phyloP scores from a whole-genome alignment of 2,329 filamentous ascomycete genomes.

The Fusarium sp. region DNA sequence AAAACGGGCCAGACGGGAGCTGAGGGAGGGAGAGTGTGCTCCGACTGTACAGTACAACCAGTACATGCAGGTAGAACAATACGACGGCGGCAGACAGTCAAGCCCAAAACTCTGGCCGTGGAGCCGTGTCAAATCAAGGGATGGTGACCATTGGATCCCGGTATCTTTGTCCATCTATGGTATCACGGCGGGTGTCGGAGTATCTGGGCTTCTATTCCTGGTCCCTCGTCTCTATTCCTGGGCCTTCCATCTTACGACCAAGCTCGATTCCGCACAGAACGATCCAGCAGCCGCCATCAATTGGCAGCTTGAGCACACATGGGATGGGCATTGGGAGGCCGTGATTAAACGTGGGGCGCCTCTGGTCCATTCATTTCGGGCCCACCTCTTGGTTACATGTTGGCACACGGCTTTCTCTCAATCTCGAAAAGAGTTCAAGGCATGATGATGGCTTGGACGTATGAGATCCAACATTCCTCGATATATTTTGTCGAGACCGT shows the following conservation, averaged over 20 bases:
- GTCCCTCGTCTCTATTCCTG: background rate
- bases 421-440: constrained; percentile 6
- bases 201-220: constrained; percentile 14
- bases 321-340: constrained; percentile 22
- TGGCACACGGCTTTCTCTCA: background rate
- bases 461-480: constrained; percentile 3
- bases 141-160: constrained; percentile 33
- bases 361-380: constrained; percentile 41
- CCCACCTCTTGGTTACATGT: constrained; percentile 11
- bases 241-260: background rate
- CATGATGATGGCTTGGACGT: constrained; percentile 19
- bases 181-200: constrained; percentile 14
- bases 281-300: constrained; percentile 5
- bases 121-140: constrained; percentile 22
- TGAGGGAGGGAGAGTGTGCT: background rate
- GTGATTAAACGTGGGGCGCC: constrained; percentile 42
- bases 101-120: constrained; percentile 1
- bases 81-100: background rate
- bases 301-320: constrained; percentile 12
- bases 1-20: constrained; percentile 14
- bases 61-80: background rate
- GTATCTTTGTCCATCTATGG: background rate
- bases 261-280: background rate
- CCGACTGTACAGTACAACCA: background rate
- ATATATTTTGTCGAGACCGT: background rate